Conservation (phyloP, 2,329 filamentous ascomycete genomes). For the Xylariaceae sp. region DNA sequence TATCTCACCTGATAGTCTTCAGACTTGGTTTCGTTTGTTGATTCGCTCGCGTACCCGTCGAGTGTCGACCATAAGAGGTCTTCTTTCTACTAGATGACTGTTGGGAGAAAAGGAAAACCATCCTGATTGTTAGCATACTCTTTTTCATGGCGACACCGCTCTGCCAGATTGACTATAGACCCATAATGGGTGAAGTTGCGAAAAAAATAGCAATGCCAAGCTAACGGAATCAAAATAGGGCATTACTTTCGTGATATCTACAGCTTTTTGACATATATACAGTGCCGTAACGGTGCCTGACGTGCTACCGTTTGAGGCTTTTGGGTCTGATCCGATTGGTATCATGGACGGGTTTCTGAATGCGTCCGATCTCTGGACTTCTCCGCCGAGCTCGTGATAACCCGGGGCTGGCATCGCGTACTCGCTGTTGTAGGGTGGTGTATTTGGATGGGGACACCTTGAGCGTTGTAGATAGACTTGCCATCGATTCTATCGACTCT, state of each 20-base stretch:
- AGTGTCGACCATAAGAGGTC: too few species aligned
- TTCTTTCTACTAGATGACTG: too few species aligned
- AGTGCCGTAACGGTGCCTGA: constrained; percentile 18
- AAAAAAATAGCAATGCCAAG: constrained; percentile 8
- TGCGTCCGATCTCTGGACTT: constrained; percentile 45
- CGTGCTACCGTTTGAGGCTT: constrained; percentile 33
- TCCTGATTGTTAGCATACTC: background rate
- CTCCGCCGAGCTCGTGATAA: constrained; percentile 36
- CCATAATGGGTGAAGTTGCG: background rate
- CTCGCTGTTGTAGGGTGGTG: constrained; percentile 19
- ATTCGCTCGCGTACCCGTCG: too few species aligned
- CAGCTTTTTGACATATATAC: constrained; percentile 32
- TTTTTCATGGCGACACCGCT: background rate
- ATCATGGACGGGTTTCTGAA: constrained; percentile 46
- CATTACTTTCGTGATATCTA: constrained; percentile 19
- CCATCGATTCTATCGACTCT: background rate
- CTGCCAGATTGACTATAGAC: background rate
- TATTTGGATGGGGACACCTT: constrained; percentile 27
- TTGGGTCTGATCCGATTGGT: constrained; percentile 38
- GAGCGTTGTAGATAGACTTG: constrained; percentile 24
- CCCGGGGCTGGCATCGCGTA: constrained; percentile 33
- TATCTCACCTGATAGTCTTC: too few species aligned
- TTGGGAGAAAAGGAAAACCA: too few species aligned
- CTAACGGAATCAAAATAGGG: background rate
- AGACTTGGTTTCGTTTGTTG: too few species aligned